A percentile compares a stretch with the other conserved stretches of the same genome.
These are phyloP conservation scores for Sporopachydermia lactativora DNA, from an alignment of 805 yeast genomes.

Conservation along the genomic window DNA sequence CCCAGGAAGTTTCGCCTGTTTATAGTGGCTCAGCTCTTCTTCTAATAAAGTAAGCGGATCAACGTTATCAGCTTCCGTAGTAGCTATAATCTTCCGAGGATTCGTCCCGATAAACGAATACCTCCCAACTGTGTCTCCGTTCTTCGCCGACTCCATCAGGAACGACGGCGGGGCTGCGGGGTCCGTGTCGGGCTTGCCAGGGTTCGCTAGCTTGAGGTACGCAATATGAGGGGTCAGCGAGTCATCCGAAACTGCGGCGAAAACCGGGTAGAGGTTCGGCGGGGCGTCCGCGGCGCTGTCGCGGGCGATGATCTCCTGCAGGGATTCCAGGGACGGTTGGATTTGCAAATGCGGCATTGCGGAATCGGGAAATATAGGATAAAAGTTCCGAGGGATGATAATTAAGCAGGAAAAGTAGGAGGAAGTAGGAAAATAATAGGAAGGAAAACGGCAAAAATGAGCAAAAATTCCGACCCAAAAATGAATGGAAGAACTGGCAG, in stretches of 20 bases:
- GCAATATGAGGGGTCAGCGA: slow-evolving; percentile 84
- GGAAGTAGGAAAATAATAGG: too few relatives aligned
- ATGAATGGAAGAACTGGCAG: slow-evolving; percentile 17
- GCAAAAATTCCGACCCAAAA: too few relatives aligned
- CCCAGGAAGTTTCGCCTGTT: slow-evolving; percentile 70
- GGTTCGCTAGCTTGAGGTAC: slow-evolving; percentile 66
- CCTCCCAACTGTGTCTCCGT: slow-evolving; percentile 80
- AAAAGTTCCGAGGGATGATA: too few relatives aligned
- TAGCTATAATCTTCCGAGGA: slow-evolving; percentile 70
- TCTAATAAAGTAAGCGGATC: slow-evolving; percentile 77
- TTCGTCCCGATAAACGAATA: slow-evolving; percentile 82
- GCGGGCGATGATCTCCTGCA: slow-evolving; percentile 16
- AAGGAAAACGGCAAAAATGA: too few relatives aligned
- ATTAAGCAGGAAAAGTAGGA: too few relatives aligned
- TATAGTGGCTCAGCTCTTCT: slow-evolving; percentile 47
- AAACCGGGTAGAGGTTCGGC: slow-evolving; percentile 74
- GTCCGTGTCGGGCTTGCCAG: slow-evolving; percentile 39
- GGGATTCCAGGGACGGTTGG: slow-evolving; percentile 24
- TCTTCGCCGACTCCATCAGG: slow-evolving; percentile 75
- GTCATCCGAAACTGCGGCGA: slow-evolving; percentile 57
- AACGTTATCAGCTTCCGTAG: slow-evolving; percentile 63
- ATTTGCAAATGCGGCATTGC: slow-evolving; percentile 9
- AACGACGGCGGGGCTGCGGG: slow-evolving; percentile 48
- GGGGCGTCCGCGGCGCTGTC: slow-evolving; percentile 14
- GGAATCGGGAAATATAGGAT: too few relatives aligned